Conservation (phyloP, 2,329 filamentous ascomycete species). For the Penicillium sp. region DNA sequence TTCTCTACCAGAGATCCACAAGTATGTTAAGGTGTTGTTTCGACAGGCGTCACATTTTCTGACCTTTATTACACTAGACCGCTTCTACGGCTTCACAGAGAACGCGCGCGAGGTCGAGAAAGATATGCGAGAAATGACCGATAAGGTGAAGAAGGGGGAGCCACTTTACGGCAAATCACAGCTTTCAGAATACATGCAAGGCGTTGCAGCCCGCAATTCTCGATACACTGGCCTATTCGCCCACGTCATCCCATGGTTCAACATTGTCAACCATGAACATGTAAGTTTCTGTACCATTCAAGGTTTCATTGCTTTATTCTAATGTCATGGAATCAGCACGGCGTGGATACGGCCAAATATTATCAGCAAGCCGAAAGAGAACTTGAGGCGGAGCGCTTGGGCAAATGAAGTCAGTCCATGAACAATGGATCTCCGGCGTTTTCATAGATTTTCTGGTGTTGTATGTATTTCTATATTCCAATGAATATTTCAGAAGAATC, state of each 20-base stretch:
- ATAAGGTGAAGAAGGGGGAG: constrained; percentile 88
- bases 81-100: constrained; percentile 93
- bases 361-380: constrained; percentile 93
- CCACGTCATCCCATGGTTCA: constrained; percentile 90
- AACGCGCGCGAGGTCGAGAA: constrained; percentile 88
- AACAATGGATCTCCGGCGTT: constrained; percentile 15
- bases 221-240: constrained; percentile 82
- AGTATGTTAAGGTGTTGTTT: constrained; percentile 55
- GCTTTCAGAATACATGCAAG: constrained; percentile 85
- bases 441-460: constrained; percentile 16
- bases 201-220: constrained; percentile 86
- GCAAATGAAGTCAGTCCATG: constrained; percentile 23
- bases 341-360: constrained; percentile 97
- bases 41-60: not conserved
- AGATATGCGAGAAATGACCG: constrained; percentile 98
- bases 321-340: constrained; percentile 59
- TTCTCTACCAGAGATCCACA: constrained; percentile 78
- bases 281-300: constrained; percentile 31
- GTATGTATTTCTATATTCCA: constrained; percentile 13
- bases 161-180: constrained; percentile 78
- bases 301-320: constrained; percentile 5
- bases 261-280: constrained; percentile 91
- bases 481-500: not conserved
- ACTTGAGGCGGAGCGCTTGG: constrained; percentile 69
- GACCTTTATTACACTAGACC: constrained; percentile 54